phyloP scores from a whole-genome alignment of 1,284 basidiomycete species.

The Melampsora larici-populina region DNA sequence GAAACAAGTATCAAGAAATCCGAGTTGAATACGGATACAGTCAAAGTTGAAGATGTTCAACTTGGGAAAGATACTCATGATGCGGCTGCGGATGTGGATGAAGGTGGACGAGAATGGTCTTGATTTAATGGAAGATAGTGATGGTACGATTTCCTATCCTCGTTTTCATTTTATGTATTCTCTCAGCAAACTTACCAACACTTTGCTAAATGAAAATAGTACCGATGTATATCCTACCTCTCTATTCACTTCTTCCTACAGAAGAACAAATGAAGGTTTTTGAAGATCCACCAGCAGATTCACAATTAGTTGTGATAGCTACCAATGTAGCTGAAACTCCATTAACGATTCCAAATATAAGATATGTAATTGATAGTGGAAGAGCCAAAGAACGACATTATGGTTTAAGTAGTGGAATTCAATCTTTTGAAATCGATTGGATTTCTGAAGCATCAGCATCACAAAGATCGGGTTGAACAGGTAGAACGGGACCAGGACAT shows the following conservation, averaged over 20 bases:
- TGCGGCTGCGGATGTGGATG: constrained; percentile 58
- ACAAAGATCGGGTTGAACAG: constrained; percentile 71
- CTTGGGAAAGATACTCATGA: constrained; percentile 51
- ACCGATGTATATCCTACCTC: constrained; percentile 68
- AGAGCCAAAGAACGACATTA: constrained; percentile 73
- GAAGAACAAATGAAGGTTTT: constrained; percentile 74
- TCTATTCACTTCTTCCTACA: constrained; percentile 69
- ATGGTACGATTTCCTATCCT: constrained; percentile 51
- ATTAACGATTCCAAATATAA: constrained; percentile 71
- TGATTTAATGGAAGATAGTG: constrained; percentile 54
- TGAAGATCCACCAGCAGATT: constrained; percentile 63
- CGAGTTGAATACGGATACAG: constrained; percentile 46
- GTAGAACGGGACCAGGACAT: constrained; percentile 72
- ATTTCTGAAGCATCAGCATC: constrained; percentile 71
- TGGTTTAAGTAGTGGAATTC: constrained; percentile 64
- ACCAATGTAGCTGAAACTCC: constrained; percentile 78
- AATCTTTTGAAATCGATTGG: constrained; percentile 70
- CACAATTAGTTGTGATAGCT: constrained; percentile 68
- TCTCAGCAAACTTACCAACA: neutral
- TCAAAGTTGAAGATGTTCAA: constrained; percentile 55
- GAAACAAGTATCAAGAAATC: constrained; percentile 24
- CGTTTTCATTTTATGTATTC: neutral
- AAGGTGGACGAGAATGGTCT: constrained; percentile 53
- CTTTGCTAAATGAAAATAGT: constrained; percentile 53
- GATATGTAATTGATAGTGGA: constrained; percentile 73